A percentile compares a stretch with the other conserved stretches of the same genome.
phyloP scores from a whole-genome alignment of 164 flowering plant species.

The Umbellularia californica region DNA sequence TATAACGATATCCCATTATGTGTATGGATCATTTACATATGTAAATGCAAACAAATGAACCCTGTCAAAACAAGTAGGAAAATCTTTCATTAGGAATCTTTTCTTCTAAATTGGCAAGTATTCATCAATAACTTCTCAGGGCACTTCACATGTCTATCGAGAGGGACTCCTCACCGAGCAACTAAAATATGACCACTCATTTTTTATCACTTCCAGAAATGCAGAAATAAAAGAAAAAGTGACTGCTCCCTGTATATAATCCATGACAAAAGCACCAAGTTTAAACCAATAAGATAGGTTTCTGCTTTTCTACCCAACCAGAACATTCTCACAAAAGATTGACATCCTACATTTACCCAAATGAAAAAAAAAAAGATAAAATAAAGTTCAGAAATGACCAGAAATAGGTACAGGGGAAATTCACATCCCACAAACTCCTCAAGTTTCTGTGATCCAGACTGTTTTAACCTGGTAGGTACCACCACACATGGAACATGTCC shows the following conservation, averaged over 20 bases:
- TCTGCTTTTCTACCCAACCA: no score
- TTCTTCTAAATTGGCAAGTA: neutral
- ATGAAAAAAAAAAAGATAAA: neutral
- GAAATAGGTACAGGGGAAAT: neutral
- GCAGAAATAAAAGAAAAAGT: neutral
- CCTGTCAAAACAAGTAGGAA: neutral
- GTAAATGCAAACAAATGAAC: neutral
- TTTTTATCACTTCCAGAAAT: neutral
- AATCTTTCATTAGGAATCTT: neutral
- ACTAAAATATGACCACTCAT: constrained; percentile 3
- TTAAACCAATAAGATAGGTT: no score
- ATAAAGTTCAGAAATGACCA: neutral
- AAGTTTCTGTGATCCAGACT: no score
- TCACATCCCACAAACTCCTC: no score
- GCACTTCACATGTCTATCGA: neutral
- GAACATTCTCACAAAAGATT: no score
- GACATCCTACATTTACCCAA: no score
- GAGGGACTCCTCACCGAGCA: neutral
- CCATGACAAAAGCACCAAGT: no score
- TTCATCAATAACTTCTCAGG: neutral
- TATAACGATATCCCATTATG: no score
- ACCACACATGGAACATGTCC: no score
- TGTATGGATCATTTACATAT: neutral
- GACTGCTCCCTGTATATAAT: no score
- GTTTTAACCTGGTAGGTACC: no score